A percentile compares a stretch with the other conserved stretches of the same genome.
phyloP scores from a whole-genome alignment of 2,329 filamentous ascomycete species.

The Pseudogymnoascus sp. region DNA sequence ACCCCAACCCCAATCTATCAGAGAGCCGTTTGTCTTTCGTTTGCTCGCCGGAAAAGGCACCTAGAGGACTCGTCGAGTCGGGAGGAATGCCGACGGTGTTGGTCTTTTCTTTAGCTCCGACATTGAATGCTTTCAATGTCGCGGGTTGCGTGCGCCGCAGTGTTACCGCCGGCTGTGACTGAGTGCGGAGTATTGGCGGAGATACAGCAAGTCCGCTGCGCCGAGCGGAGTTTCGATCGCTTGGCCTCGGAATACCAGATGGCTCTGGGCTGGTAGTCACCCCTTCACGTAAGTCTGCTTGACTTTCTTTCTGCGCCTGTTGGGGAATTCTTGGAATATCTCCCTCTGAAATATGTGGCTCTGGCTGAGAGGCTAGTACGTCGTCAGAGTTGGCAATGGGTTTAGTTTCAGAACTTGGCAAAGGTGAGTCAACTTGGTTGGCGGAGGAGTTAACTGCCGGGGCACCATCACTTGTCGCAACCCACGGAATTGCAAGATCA shows the following conservation, averaged over 20 bases:
- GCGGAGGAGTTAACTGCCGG: neutral
- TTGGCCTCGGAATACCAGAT: slow-evolving; percentile 26
- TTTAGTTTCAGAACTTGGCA: neutral
- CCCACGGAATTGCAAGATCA: slow-evolving; percentile 43
- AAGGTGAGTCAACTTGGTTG: neutral
- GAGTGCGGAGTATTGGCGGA: slow-evolving; percentile 26
- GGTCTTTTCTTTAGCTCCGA: slow-evolving; percentile 12
- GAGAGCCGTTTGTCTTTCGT: slow-evolving; percentile 61
- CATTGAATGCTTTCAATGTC: neutral
- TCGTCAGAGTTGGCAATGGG: neutral
- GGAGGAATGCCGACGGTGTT: slow-evolving; percentile 14
- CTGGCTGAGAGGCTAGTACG: neutral
- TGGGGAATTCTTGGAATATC: slow-evolving; percentile 25
- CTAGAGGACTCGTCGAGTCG: slow-evolving; percentile 15
- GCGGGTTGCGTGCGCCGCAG: slow-evolving; percentile 21
- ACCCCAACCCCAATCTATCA: slow-evolving; percentile 59
- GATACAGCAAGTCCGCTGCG: slow-evolving; percentile 21
- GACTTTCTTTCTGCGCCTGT: slow-evolving; percentile 18
- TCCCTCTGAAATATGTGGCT: slow-evolving; percentile 12
- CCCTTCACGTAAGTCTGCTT: slow-evolving; percentile 15
- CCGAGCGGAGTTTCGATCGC: slow-evolving; percentile 21
- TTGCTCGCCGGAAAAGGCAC: slow-evolving; percentile 20
- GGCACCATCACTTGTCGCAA: neutral
- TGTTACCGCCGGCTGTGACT: slow-evolving; percentile 28
- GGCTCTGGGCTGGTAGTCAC: slow-evolving; percentile 16